Evolutionary conservation across 2,329 filamentous ascomycete genomes (phyloP), one percentile per base, ranked within the genome.

Genomic region (Thermoascus crustaceus): DNA sequence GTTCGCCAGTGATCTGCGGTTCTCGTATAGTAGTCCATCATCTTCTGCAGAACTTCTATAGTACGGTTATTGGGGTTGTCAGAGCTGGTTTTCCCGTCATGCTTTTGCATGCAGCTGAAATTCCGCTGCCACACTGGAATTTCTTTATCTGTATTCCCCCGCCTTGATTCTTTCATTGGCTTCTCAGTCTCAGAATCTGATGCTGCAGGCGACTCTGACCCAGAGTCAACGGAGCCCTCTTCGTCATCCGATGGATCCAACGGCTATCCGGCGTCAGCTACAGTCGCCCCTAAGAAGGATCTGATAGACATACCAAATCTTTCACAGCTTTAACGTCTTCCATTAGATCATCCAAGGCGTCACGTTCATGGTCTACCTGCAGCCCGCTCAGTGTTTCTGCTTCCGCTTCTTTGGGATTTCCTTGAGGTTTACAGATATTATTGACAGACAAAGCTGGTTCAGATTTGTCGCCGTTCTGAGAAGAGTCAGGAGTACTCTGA

Each of bases 1-100:
- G 72, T 72, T 3, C 86, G 77, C 83, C 85, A 95, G 22, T 77
- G 72, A 50, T 95, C 87, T 24, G 78, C 72, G n/a, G 75, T 76
- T 5, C 79, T 71, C 4, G 73, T 73, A 55, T 94, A 94, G 57
- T 89, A 82, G 35, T 80, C 73, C 26, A 76, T 72, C 84, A 95
- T 87, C 45, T 82, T 70, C 48, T 86, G 75, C 4, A 95, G 67
- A 2, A 91, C 67, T 30, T 82, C 73, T 33, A 94, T 87, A 0
- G 84, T 93, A 8, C 73, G 67, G 1, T 68, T 65, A 53, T 95
- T 96, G 0, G 85, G 84, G 45, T 82, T 85, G 8, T 64, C 54
- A 1, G 60, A 51, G 9, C 61, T 54, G 4, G 58, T 55, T 17
- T 50, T 54, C 4, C 62, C 62, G 33, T 68, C 68, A 37, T 72